Percentiles rank a stretch among this genome's conserved stretches.
phyloP scores from a whole-genome alignment of 164 flowering plant species.

The Cinnamomum chago region DNA sequence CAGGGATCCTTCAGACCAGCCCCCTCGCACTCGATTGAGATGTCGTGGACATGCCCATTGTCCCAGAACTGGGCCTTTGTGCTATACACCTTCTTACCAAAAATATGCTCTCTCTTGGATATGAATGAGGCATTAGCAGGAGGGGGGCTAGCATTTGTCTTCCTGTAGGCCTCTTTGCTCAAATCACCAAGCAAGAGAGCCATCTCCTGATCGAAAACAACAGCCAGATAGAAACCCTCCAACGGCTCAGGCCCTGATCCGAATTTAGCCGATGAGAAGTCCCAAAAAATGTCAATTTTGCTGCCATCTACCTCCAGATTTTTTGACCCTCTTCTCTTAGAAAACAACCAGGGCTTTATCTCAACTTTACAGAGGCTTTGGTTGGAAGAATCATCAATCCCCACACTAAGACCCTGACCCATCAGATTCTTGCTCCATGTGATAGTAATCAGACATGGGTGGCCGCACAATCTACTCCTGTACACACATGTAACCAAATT shows the following conservation, averaged over 20 bases:
- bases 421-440: constrained; percentile 42
- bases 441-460: constrained; percentile 30
- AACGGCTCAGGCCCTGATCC: constrained; percentile 40
- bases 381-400: constrained; percentile 26
- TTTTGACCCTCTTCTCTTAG: constrained; percentile 38
- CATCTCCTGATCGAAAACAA: constrained; percentile 27
- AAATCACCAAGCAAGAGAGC: constrained; percentile 40
- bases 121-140: constrained; percentile 23
- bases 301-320: constrained; percentile 19
- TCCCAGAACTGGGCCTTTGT: constrained; percentile 38
- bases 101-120: constrained; percentile 37
- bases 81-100: constrained; percentile 32
- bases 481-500: constrained; percentile 41
- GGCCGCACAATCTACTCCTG: constrained; percentile 22
- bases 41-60: constrained; percentile 31
- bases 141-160: constrained; percentile 16
- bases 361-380: constrained; percentile 36
- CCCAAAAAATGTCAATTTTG: constrained; percentile 38
- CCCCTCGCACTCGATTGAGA: constrained; percentile 32
- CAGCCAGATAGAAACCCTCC: constrained; percentile 33
- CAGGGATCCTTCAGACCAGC: constrained; percentile 25
- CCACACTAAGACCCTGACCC: constrained; percentile 38
- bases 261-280: constrained; percentile 36
- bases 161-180: constrained; percentile 32
- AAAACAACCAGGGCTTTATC: constrained; percentile 39